These are phyloP conservation scores for Microcos paniculata DNA, from an alignment of 345 rosid genomes.

Conservation along the genomic window DNA sequence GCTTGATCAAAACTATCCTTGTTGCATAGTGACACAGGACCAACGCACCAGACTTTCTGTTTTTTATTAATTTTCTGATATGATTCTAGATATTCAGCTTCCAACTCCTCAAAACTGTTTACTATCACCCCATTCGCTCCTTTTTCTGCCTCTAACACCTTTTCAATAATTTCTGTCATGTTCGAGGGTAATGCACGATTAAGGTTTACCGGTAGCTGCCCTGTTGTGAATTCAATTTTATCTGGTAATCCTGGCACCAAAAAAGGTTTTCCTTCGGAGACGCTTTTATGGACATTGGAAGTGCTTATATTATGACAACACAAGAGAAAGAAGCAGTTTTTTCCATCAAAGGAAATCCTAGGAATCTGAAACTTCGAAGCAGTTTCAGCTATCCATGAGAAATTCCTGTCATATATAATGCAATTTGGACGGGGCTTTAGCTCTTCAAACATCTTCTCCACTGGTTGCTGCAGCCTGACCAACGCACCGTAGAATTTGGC, in stretches of 20 bases:
- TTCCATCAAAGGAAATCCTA: constrained; percentile 51
- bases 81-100: constrained; percentile 16
- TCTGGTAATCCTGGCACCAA: constrained; percentile 38
- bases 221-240: constrained; percentile 25
- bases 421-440: constrained; percentile 43
- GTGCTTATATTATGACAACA: constrained; percentile 27
- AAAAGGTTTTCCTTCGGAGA: constrained; percentile 30
- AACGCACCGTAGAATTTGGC: constrained; percentile 18
- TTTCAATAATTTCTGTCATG: not conserved
- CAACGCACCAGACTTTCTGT: constrained; percentile 4
- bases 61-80: not conserved
- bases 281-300: constrained; percentile 23
- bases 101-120: constrained; percentile 43
- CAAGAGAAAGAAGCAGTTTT: constrained; percentile 30
- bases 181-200: not conserved
- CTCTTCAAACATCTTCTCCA: constrained; percentile 35
- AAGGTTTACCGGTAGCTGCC: constrained; percentile 39
- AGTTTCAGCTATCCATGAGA: constrained; percentile 36
- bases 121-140: constrained; percentile 30
- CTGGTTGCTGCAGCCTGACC: constrained; percentile 20
- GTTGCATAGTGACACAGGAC: constrained; percentile 5
- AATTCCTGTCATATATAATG: constrained; percentile 47
- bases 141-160: constrained; percentile 25
- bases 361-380: constrained; percentile 48
- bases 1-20: not conserved